These are phyloP conservation scores for Lipomyces orientalis DNA, from an alignment of 805 yeast genomes.

Conservation along the genomic window DNA sequence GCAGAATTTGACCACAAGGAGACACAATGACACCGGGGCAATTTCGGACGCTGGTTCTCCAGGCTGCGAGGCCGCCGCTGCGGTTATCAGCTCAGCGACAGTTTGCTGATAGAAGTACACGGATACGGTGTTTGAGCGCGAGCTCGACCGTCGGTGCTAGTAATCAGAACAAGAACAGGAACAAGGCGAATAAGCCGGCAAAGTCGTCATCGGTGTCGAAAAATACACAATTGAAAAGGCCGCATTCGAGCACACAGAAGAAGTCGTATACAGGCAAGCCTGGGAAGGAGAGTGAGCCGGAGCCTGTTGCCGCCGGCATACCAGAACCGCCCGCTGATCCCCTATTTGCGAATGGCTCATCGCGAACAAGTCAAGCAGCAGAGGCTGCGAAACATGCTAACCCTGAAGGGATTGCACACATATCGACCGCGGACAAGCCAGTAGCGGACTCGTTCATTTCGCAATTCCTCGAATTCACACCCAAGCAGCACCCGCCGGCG, in stretches of 20 bases:
- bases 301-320: background rate
- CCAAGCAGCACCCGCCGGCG: background rate
- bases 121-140: background rate
- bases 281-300: background rate
- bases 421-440: background rate
- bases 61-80: background rate
- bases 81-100: background rate
- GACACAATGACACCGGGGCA: background rate
- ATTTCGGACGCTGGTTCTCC: background rate
- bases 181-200: background rate
- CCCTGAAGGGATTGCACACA: background rate
- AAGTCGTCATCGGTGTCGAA: background rate
- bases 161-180: constrained; percentile 1
- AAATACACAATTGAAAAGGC: background rate
- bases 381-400: background rate
- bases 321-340: background rate
- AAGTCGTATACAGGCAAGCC: background rate
- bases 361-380: background rate
- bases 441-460: background rate
- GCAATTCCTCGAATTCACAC: background rate
- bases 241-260: background rate
- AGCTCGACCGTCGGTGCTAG: background rate
- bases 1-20: no score
- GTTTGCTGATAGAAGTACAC: background rate
- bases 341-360: background rate